These are phyloP conservation scores for Primulina huaijiensis DNA, from an alignment of 257 asterid species.

Conservation along the genomic window DNA sequence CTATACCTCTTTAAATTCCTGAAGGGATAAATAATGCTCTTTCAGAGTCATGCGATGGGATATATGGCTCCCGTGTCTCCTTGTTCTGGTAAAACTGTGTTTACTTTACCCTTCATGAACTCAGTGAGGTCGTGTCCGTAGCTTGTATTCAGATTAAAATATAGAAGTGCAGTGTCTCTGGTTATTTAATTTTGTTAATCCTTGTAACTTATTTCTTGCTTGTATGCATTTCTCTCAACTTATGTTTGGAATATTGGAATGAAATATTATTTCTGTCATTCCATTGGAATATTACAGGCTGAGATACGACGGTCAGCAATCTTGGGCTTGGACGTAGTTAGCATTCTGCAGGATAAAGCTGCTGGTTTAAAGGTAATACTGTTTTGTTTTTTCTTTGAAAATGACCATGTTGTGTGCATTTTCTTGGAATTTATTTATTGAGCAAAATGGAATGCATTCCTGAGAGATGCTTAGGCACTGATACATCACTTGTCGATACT, in stretches of 20 bases:
- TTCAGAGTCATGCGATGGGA: no score
- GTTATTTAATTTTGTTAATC: not conserved
- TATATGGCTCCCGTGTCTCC: no score
- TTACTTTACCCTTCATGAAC: no score
- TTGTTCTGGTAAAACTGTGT: no score
- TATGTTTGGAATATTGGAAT: not conserved
- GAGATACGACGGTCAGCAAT: slow-evolving; percentile 69
- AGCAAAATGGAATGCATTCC: not conserved
- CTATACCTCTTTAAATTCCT: no score
- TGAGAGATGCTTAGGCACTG: not conserved
- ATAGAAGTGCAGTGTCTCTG: not conserved
- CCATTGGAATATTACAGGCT: slow-evolving; percentile 43
- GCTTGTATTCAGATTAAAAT: not conserved
- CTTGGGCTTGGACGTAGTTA: slow-evolving; percentile 49
- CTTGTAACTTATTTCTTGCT: slow-evolving; percentile 8
- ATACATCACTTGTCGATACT: not conserved
- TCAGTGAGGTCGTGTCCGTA: no score
- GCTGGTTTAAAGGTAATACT: slow-evolving; percentile 57
- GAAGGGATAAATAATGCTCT: no score
- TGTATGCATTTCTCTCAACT: slow-evolving; percentile 8
- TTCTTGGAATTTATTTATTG: no score
- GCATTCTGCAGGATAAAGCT: slow-evolving; percentile 50
- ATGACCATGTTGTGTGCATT: slow-evolving; percentile 3
- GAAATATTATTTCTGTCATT: slow-evolving; percentile 5
- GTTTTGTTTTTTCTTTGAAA: slow-evolving; percentile 12